Evolutionary conservation across 2,329 filamentous ascomycete genomes (phyloP).

Genomic region (Calonectria naviculata): DNA sequence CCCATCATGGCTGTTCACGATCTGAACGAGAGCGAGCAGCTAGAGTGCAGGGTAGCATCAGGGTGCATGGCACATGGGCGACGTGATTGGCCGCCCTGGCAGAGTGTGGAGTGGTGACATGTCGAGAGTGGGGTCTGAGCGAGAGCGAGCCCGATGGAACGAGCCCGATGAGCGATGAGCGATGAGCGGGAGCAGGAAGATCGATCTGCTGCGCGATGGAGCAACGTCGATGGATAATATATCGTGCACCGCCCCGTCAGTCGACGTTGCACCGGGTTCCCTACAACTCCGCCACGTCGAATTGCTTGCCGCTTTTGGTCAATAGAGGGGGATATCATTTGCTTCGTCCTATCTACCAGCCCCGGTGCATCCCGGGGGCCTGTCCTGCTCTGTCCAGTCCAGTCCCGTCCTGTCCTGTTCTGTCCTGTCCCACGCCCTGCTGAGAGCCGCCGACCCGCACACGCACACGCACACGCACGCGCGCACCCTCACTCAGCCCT

Average conservation of each 20-base stretch:
- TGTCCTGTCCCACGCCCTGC: too few relatives aligned
- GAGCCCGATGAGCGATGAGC: not conserved
- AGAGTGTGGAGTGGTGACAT: not conserved
- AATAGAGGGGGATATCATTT: not conserved
- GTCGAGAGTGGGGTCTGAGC: not conserved
- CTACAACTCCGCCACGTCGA: not conserved
- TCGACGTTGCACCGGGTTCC: not conserved
- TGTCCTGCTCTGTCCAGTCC: too few relatives aligned
- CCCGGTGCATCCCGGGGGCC: too few relatives aligned
- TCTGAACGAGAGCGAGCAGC: conserved; percentile 6
- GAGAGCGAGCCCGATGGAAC: conserved; percentile 13
- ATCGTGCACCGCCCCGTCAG: conserved; percentile 3
- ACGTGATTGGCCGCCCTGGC: not conserved
- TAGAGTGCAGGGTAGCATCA: not conserved
- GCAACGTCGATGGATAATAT: not conserved
- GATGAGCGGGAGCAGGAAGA: not conserved
- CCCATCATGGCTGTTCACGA: not conserved
- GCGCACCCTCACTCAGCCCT: conserved; percentile 4
- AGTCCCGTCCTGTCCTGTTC: too few relatives aligned
- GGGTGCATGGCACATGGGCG: too few relatives aligned
- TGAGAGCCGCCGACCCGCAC: too few relatives aligned
- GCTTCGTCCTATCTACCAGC: too few relatives aligned
- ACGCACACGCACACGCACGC: too few relatives aligned
- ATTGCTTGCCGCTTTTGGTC: not conserved
- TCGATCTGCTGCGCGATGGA: not conserved